Evolutionary conservation across 2,329 filamentous ascomycete genomes (phyloP), one percentile per base, ranked within the genome.

Genomic region (Alternaria incomplexa): DNA sequence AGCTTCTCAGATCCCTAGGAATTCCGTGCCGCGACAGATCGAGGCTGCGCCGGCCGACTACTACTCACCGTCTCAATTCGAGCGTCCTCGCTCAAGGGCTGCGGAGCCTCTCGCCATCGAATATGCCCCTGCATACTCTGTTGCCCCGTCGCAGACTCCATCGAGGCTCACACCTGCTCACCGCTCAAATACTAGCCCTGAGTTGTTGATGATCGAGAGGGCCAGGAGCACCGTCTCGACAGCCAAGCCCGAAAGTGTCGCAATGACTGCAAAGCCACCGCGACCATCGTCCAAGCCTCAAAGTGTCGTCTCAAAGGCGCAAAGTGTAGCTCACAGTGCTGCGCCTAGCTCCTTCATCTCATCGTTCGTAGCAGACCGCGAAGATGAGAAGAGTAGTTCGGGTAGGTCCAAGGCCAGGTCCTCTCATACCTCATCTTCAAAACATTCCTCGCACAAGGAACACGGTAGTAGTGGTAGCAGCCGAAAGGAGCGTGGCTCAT

Each of bases 41-140:
- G 81, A 83, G 65, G 75, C 80, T 4, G 77, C 78, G 13, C 76
- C 77, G 3, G 68, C 68, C 15, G 77, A 74, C 62, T 77, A 77
- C 56, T 74, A 79, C 52, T 71, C 74, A 36, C 77, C 75, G n/a
- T 73, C 74, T 20, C 74, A 76, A 5, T 76, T 74, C 17, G 65
- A 67, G 22, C 64, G 77, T 26, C 74, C 72, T 26, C 73, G 70
- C 30, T 75, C 77, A 4, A 66, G 69, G 55, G 63, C 70, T 15
- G 59, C 66, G 52, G 68, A 69, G 62, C 69, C 63, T 53, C 62
- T 61, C 46, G 66, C 71, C 12, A 74, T 79, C 40, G 78, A 81
- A 59, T 81, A 81, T 70, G 63, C 70, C 5, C 78, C 78, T 11
- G 77, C 79, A 13, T 65, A 67, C 30, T 78, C 73, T 45, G 68